Conservation (phyloP, 1,284 basidiomycete genomes). For the Microbotryomycetes sp. region DNA sequence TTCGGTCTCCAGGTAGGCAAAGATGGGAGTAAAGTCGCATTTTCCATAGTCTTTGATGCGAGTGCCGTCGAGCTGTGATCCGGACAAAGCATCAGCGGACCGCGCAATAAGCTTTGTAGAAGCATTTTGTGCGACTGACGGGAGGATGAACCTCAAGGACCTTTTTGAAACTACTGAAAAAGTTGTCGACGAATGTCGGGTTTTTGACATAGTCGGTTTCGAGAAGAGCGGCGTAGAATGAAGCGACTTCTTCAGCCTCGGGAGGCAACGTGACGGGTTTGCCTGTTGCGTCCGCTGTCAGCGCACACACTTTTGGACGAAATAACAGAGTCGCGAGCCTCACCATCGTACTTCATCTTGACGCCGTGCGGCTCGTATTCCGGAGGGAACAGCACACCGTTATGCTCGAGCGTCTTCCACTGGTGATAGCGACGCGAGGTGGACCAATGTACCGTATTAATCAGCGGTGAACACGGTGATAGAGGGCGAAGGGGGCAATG, state of each 20-base stretch:
- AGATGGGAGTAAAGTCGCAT: conserved; percentile 95
- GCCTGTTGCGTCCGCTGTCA: conserved; percentile 48
- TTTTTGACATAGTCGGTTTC: conserved; percentile 92
- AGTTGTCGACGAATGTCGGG: conserved; percentile 84
- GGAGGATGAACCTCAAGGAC: conserved; percentile 77
- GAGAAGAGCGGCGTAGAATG: conserved; percentile 88
- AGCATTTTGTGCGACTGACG: conserved; percentile 49
- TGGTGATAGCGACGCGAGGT: conserved; percentile 52
- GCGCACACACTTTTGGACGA: conserved; percentile 1
- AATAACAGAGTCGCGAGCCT: conserved; percentile 26
- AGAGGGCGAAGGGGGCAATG: neutral
- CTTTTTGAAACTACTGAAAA: conserved; percentile 82
- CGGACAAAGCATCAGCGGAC: no score
- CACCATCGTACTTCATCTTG: conserved; percentile 95
- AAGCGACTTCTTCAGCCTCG: conserved; percentile 91
- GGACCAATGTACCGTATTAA: conserved; percentile 29
- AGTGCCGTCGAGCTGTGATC: conserved; percentile 52
- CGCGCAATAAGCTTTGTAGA: no score
- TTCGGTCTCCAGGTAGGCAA: conserved; percentile 82
- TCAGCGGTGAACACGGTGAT: neutral
- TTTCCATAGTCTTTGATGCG: conserved; percentile 70
- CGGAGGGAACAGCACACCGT: conserved; percentile 91
- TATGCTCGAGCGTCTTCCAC: conserved; percentile 89
- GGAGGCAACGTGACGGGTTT: conserved; percentile 69
- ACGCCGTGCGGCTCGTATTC: conserved; percentile 79